These are phyloP conservation scores for Trapa incisa DNA, from an alignment of 345 rosid species.

Conservation along the genomic window DNA sequence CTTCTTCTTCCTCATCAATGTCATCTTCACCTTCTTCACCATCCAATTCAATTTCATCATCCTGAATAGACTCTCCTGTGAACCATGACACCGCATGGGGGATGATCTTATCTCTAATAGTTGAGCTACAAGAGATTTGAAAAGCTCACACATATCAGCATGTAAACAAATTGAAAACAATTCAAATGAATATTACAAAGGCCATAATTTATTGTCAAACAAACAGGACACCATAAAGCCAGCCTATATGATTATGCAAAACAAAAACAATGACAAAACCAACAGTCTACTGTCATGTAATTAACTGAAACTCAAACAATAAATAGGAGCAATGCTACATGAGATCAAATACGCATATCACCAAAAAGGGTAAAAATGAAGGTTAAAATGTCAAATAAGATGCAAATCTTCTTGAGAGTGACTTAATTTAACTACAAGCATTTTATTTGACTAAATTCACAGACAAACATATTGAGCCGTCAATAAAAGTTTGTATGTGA, in stretches of 20 bases:
- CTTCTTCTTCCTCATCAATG: conserved; percentile 28
- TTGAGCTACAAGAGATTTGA: not conserved
- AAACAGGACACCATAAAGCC: not conserved
- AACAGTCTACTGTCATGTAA: too few species aligned
- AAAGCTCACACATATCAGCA: not conserved
- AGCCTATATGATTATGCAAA: not conserved
- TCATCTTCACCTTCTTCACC: conserved; percentile 32
- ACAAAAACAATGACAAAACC: not conserved
- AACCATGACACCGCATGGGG: conserved; percentile 15
- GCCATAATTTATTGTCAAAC: not conserved
- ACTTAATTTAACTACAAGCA: too few species aligned
- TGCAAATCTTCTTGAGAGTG: too few species aligned
- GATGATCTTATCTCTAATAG: conserved; percentile 10
- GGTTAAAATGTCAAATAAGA: too few species aligned
- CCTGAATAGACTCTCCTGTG: conserved; percentile 21
- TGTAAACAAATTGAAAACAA: too few species aligned
- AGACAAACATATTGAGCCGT: too few species aligned
- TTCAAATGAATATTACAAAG: not conserved
- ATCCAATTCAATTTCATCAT: conserved; percentile 38
- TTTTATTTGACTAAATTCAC: too few species aligned
- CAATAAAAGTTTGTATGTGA: too few species aligned
- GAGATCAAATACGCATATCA: too few species aligned
- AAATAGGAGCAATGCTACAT: too few species aligned
- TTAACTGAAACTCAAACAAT: too few species aligned
- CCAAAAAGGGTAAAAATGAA: too few species aligned